A percentile compares a stretch with the other conserved stretches of the same genome.
Conservation (phyloP, 2,329 filamentous ascomycete genomes). For the Gnomoniopsis sp. region DNA sequence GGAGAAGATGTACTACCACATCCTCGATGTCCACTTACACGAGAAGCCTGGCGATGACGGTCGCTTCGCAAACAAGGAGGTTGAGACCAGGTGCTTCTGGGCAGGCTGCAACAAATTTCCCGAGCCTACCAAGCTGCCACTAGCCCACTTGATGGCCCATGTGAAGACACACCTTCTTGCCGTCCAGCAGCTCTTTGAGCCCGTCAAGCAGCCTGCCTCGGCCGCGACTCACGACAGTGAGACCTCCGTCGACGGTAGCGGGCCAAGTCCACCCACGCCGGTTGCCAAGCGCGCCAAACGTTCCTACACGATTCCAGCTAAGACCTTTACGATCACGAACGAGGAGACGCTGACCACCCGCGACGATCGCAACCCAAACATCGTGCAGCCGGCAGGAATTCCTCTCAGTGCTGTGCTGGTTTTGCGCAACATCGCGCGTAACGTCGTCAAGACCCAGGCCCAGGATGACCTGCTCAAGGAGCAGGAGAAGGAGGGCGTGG, state of each 20-base stretch:
- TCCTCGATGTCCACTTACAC: conserved; percentile 61
- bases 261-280: conserved; percentile 13
- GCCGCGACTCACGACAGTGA: conserved; percentile 2
- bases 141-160: conserved; percentile 57
- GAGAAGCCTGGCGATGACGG: conserved; percentile 53
- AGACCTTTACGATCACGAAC: conserved; percentile 50
- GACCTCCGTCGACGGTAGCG: conserved; percentile 22
- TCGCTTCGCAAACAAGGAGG: conserved; percentile 53
- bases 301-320: conserved; percentile 52
- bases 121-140: conserved; percentile 39
- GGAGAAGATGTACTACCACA: conserved; percentile 69
- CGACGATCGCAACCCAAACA: conserved; percentile 57
- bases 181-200: conserved; percentile 27
- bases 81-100: conserved; percentile 63
- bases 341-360: conserved; percentile 55
- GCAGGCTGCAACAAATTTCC: conserved; percentile 58
- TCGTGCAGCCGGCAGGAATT: conserved; percentile 67
- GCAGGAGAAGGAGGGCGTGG: conserved; percentile 43
- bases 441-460: conserved; percentile 58
- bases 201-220: background rate
- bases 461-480: conserved; percentile 51
- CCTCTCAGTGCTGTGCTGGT: conserved; percentile 76
- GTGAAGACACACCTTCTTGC: conserved; percentile 65
- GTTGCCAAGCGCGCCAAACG: conserved; percentile 32
- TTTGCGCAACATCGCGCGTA: conserved; percentile 72